Percentiles rank a stretch among this genome's conserved stretches.
Evolutionary conservation across 2,329 filamentous ascomycete species (phyloP).

Genomic region (Didymella pinodella): DNA sequence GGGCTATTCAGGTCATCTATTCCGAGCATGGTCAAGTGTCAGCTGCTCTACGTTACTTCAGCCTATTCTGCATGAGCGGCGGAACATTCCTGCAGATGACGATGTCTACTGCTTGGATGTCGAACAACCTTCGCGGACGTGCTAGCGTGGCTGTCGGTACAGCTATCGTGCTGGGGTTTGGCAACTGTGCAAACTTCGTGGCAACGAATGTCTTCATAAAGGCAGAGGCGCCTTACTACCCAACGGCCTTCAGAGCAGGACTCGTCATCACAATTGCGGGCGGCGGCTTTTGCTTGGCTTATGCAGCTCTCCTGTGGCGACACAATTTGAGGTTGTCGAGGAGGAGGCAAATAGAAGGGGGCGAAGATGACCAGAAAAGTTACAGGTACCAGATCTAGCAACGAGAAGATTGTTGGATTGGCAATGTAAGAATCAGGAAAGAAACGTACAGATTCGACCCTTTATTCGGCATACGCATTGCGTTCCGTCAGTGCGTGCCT

Average conservation of each 20-base stretch:
- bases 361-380: constrained; percentile 35
- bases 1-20: constrained; percentile 60
- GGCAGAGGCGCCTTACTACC: constrained; percentile 37
- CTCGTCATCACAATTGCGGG: constrained; percentile 48
- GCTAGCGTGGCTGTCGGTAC: constrained; percentile 35
- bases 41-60: constrained; percentile 60
- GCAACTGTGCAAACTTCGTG: constrained; percentile 65
- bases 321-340: constrained; percentile 59
- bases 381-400: constrained; percentile 39
- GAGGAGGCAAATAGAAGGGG: constrained; percentile 29
- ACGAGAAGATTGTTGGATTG: background rate
- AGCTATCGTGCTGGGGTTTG: constrained; percentile 49
- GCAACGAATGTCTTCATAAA: constrained; percentile 53
- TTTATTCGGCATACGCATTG: background rate
- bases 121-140: constrained; percentile 58
- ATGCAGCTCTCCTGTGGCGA: constrained; percentile 57
- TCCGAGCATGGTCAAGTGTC: constrained; percentile 53
- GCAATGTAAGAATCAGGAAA: background rate
- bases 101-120: constrained; percentile 60
- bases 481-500: background rate
- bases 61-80: constrained; percentile 40
- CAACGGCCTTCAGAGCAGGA: constrained; percentile 40
- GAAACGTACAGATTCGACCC: background rate
- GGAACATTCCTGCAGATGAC: constrained; percentile 63
- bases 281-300: constrained; percentile 23